Evolutionary conservation across 495 filamentous ascomycete species (phyloP).

Genomic region (Neurospora sp.): DNA sequence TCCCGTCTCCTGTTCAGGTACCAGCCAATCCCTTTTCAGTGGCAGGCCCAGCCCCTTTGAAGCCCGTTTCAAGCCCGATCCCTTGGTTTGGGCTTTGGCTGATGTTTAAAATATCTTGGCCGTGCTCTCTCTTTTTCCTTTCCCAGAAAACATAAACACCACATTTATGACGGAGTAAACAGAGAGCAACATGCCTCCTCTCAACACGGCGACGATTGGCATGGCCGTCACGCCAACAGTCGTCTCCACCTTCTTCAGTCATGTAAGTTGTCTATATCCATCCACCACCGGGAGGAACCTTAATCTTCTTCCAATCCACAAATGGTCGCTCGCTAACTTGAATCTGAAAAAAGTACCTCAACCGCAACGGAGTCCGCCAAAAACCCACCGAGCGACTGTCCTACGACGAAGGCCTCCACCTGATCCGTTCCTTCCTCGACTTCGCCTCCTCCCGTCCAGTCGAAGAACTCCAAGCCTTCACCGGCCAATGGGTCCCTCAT

Average conservation of each 20-base stretch:
- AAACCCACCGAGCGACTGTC: slow-evolving; percentile 81
- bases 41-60: background rate
- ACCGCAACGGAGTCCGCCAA: slow-evolving; percentile 60
- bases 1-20: background rate
- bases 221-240: slow-evolving; percentile 71
- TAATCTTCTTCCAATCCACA: background rate
- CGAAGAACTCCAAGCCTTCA: slow-evolving; percentile 87
- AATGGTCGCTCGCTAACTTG: background rate
- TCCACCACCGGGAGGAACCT: background rate
- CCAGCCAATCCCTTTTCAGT: background rate
- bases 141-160: background rate
- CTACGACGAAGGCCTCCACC: slow-evolving; percentile 85
- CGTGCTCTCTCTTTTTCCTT: background rate
- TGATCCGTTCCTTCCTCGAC: slow-evolving; percentile 73
- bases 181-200: slow-evolving; percentile 26
- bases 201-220: slow-evolving; percentile 59
- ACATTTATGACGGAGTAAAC: background rate
- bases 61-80: background rate
- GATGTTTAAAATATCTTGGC: background rate
- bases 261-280: slow-evolving; percentile 43
- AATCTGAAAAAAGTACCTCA: slow-evolving; percentile 52
- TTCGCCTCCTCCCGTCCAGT: slow-evolving; percentile 80
- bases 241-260: slow-evolving; percentile 64
- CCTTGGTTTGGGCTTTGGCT: background rate
- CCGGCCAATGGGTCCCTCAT: slow-evolving; percentile 76